Base-by-base conservation (phyloP, 345 rosid species). In the Salix viminalis region DNA sequence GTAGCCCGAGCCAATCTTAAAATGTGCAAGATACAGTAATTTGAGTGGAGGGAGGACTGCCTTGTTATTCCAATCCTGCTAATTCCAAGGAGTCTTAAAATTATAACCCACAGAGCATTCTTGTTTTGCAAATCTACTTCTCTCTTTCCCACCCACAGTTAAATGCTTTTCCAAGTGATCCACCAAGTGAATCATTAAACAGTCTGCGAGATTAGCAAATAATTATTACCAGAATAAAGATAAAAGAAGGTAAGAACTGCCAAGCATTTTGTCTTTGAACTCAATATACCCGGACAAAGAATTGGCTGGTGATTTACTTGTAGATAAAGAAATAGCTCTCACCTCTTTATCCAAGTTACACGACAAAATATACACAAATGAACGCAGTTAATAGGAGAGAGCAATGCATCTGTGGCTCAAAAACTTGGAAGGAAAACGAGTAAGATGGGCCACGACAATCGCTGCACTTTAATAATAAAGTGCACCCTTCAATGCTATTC, bases 61-160 rank as follows among this genome's bases (percentile, higher is more conserved):
- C 39, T 72, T 73, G 80, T 67, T 77, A 32, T 70, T 70, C 26
- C 69, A 70, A 70, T 54, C 71, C 79, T n/a, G 71, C 42, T 79
- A 71, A 15, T 65, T 50, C 62, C 72, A 66, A 66, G 79, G 67
- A 28, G 79, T 62, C 61, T 42, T 81, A 73, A 77, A 79, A 62
- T 81, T 73, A 41, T 65, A 70, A 67, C 70, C 80, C 78, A 76
- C 75, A 65, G 82, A 76, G 75, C 67, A 79, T 77, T 77, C 81
- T 75, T 60, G 50, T 71, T 61, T 42, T 64, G 58, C 37, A 23
- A 71, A 39, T 61, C 39, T 32, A 60, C 39, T 67, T 69, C 54
- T 67, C 82, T 72, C n/a, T 54, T 24, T 36, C 67, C 67, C 21
- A 66, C 65, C 72, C 70, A 70, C 42, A 52, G 28, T 65, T 70